These are phyloP conservation scores for Diutina sp. DNA, from an alignment of 1,139 yeast genomes.

Conservation along the genomic window DNA sequence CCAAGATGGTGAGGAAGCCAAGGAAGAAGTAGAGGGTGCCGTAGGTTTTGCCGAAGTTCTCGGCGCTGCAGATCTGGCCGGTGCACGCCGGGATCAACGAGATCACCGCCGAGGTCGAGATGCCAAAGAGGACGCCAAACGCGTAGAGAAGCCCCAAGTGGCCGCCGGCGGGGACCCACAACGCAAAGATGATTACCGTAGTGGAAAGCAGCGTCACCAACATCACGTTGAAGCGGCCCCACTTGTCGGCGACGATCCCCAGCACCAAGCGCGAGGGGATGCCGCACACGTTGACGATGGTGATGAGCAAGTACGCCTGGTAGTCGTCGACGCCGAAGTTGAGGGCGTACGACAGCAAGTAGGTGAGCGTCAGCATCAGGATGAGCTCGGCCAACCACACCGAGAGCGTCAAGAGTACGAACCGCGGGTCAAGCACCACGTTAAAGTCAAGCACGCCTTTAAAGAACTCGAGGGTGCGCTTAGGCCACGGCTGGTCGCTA, in stretches of 20 bases:
- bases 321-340: conserved; percentile 3
- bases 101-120: conserved; percentile 17
- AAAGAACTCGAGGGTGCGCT: conserved; percentile 6
- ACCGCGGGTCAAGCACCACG: conserved; percentile 28
- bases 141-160: conserved; percentile 10
- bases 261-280: conserved; percentile 33
- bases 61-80: conserved; percentile 52
- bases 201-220: conserved; percentile 23
- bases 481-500: background rate
- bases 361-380: conserved; percentile 24
- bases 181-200: conserved; percentile 24
- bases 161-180: conserved; percentile 31
- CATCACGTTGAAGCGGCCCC: conserved; percentile 43
- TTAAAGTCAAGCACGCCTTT: conserved; percentile 24
- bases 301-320: conserved; percentile 11
- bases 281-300: conserved; percentile 33
- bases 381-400: conserved; percentile 36
- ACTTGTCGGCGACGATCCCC: conserved; percentile 35
- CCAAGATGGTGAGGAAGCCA: conserved; percentile 41
- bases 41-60: conserved; percentile 54
- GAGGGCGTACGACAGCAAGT: conserved; percentile 4
- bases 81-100: conserved; percentile 17
- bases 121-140: conserved; percentile 17
- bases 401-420: conserved; percentile 25
- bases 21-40: conserved; percentile 59